phyloP scores from a whole-genome alignment of 176 grass and related monocot genomes.

The Oryza nivara region DNA sequence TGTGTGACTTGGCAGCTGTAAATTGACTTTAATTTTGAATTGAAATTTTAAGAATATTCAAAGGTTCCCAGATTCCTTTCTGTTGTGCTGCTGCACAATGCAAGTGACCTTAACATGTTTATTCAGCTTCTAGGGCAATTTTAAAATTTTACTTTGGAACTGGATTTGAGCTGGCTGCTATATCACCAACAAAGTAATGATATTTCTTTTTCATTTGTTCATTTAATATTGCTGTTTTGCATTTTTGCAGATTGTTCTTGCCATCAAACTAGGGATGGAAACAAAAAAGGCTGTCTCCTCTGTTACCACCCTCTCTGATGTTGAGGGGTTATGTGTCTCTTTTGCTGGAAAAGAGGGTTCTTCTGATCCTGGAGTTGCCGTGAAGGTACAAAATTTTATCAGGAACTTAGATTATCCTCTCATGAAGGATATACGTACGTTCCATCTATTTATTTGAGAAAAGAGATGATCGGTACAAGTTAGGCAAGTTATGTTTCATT shows the following conservation, averaged over 20 bases:
- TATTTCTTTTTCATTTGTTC: too few species aligned
- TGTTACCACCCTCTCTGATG: conserved; percentile 86
- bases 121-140: conserved; percentile 28
- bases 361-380: conserved; percentile 78
- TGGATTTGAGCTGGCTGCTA: neutral
- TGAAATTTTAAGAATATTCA: neutral
- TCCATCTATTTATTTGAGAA: conserved; percentile 15
- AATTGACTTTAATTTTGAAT: neutral
- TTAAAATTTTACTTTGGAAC: neutral
- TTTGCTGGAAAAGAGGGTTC: conserved; percentile 74
- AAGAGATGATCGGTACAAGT: neutral
- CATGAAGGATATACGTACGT: neutral
- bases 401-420: neutral
- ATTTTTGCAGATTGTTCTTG: conserved; percentile 78
- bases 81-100: neutral
- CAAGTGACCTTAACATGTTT: neutral
- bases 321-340: conserved; percentile 74
- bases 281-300: conserved; percentile 58
- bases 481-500: neutral
- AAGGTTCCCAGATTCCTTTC: neutral
- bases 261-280: conserved; percentile 84
- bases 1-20: conserved; percentile 37
- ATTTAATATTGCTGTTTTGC: too few species aligned
- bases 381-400: conserved; percentile 57
- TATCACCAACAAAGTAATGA: neutral